Evolutionary conservation across 768 basidiomycete species (phyloP), one percentile per base, ranked within the genome.

Genomic region (Lactarius sanguifluus): DNA sequence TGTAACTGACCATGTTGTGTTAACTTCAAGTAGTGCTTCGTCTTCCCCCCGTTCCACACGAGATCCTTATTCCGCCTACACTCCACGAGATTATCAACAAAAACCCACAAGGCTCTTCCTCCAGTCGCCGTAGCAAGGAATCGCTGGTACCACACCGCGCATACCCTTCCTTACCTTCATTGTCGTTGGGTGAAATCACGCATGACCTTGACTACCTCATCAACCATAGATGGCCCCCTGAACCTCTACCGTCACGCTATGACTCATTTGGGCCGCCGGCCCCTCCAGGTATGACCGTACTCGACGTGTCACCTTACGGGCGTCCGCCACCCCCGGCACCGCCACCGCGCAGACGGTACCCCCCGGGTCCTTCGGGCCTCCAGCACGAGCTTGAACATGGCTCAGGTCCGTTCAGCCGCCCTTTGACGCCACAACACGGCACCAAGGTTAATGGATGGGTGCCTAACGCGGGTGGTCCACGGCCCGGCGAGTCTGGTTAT

Each of bases 81-180:
- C 78, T 92, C 36, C 84, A 86, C n/a, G 84, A 88, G 71, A 83
- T 91, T 36, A 77, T 87, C 71, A 87, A 86, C 69, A 79, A 83
- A 16, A 80, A 83, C 65, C 85, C 87, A 1, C 82, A 85, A 61
- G 78, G 77, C n/a, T 63, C 75, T 1, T 71, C 71, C 23, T 63
- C 71, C 10, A 38, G 71, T 16, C 64, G 66, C 50, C 57, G 71
- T 66, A 64, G 63, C 64, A 69, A 71, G 59, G 34, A 65, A 50
- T 10, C 64, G 2, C 66, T 59, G 16, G 36, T 66, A 3, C 56
- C 59, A 2, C 61, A 69, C 20, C 70, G 73, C 32, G 70, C 69
- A 18, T 77, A 77, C 58, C 79, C 79, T 4, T 66, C 71, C 34
- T 71, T 80, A 34, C 61, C 71, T 5, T 61, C 74, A 10, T 62